Conservation (phyloP, 1,139 yeast genomes). For the Protomyces pachydermus region DNA sequence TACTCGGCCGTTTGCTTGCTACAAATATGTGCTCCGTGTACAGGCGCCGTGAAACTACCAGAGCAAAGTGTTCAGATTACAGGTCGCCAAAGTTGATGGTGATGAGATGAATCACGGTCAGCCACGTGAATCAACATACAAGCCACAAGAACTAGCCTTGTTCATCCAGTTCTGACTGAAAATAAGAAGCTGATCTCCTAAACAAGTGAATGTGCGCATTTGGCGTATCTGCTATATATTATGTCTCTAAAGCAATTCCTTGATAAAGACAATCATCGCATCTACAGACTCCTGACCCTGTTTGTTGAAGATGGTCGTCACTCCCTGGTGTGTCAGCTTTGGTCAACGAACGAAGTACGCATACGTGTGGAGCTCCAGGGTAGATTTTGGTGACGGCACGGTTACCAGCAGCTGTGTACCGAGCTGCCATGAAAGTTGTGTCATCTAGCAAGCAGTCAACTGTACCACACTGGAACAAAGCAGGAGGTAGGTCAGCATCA, state of each 20-base stretch:
- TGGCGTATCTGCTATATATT: no score
- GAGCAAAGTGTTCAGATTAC: no score
- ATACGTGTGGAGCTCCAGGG: slow-evolving; percentile 11
- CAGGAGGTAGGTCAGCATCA: neutral
- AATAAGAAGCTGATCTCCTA: no score
- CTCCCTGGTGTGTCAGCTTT: neutral
- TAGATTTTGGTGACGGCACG: neutral
- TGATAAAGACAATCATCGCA: neutral
- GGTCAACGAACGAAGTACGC: neutral
- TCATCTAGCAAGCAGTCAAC: slow-evolving; percentile 6
- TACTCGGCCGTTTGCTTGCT: no score
- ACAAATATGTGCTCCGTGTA: no score
- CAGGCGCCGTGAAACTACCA: no score
- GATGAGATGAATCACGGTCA: no score
- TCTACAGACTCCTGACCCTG: neutral
- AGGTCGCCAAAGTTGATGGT: no score
- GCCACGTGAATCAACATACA: no score
- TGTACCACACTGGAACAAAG: slow-evolving; percentile 3
- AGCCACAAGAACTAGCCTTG: no score
- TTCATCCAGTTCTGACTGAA: no score
- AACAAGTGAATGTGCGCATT: no score
- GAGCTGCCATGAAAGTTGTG: neutral
- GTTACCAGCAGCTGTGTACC: slow-evolving; percentile 7
- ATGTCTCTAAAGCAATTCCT: neutral
- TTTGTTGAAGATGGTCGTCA: neutral